Conservation (phyloP, 805 yeast genomes). For the Clavispora asparagi region DNA sequence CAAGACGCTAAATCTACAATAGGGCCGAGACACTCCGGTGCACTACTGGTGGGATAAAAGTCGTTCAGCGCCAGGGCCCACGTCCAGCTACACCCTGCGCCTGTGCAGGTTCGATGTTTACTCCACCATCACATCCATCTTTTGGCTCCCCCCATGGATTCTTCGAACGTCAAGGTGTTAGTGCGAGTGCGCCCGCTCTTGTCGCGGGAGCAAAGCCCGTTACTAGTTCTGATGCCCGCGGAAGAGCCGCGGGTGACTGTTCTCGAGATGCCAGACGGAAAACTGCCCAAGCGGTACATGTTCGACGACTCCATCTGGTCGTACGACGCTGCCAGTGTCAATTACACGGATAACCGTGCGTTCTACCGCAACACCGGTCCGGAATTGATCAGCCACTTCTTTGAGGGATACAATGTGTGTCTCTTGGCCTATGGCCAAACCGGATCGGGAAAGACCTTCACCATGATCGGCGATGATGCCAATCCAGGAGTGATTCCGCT, state of each 20-base stretch:
- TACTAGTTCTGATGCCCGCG: constrained; percentile 29
- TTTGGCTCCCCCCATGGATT: background rate
- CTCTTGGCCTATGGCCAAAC: constrained; percentile 41
- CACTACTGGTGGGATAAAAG: too few species aligned
- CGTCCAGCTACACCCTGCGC: too few species aligned
- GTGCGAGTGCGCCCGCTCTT: constrained; percentile 49
- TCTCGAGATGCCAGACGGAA: constrained; percentile 19
- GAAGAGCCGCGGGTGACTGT: constrained; percentile 15
- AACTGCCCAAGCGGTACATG: constrained; percentile 31
- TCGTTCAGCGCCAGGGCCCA: too few species aligned
- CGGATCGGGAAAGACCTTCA: constrained; percentile 38
- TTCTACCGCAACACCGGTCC: constrained; percentile 55
- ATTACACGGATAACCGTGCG: constrained; percentile 42
- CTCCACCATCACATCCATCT: background rate
- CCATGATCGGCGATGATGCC: constrained; percentile 37
- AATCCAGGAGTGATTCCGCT: constrained; percentile 35
- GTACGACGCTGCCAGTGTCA: constrained; percentile 21
- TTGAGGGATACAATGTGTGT: constrained; percentile 39
- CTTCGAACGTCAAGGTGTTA: constrained; percentile 38
- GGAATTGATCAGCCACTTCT: constrained; percentile 52
- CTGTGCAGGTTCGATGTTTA: background rate
- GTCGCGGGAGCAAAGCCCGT: constrained; percentile 21
- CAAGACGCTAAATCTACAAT: too few species aligned
- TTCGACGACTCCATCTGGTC: constrained; percentile 56
- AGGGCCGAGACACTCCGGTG: too few species aligned